A percentile compares a stretch with the other conserved stretches of the same genome.
Conservation (phyloP, 768 basidiomycete species). For the Gymnopilus dilepis region DNA sequence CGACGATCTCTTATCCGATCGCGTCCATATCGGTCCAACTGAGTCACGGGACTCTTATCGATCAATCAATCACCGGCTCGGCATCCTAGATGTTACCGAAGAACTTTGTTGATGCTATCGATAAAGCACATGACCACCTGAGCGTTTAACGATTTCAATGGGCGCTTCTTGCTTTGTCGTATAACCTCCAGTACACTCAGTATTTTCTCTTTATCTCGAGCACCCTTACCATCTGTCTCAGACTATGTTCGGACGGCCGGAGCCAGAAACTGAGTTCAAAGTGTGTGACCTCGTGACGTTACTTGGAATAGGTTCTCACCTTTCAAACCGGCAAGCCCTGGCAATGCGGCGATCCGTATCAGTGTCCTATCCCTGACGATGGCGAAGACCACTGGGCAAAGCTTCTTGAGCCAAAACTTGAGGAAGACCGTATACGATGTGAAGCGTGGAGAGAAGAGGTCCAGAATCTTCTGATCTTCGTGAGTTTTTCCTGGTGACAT, state of each 20-base stretch:
- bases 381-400: slow-evolving; percentile 5
- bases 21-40: neutral
- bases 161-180: too few species aligned
- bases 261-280: too few species aligned
- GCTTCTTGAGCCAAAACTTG: neutral
- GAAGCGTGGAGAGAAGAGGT: slow-evolving; percentile 7
- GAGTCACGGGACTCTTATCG: slow-evolving; percentile 5
- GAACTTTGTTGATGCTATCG: slow-evolving; percentile 1
- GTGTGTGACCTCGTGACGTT: too few species aligned
- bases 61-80: neutral
- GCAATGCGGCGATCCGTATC: neutral
- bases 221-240: neutral
- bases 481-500: too few species aligned
- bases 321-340: neutral
- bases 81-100: too few species aligned
- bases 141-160: too few species aligned
- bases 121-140: slow-evolving; percentile 5
- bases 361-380: neutral
- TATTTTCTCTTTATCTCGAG: neutral
- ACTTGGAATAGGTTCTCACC: too few species aligned
- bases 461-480: neutral
- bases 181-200: too few species aligned
- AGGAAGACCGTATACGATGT: neutral
- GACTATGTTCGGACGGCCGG: too few species aligned
- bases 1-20: slow-evolving; percentile 8